phyloP scores from a whole-genome alignment of 768 basidiomycete genomes.

The Boletales sp. region DNA sequence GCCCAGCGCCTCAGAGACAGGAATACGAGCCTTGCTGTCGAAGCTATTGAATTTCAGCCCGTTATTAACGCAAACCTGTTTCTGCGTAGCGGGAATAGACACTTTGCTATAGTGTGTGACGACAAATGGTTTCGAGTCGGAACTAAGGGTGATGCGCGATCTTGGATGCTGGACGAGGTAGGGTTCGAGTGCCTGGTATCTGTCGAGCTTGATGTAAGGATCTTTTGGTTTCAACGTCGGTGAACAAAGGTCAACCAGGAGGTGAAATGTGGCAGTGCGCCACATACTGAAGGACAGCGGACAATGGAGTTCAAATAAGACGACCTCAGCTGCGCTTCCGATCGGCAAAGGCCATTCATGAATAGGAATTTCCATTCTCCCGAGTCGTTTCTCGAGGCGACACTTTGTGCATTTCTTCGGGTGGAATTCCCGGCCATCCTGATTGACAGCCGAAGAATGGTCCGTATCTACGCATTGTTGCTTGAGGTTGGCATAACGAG shows the following conservation, averaged over 20 bases:
- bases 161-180: slow-evolving; percentile 15
- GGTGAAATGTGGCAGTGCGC: slow-evolving; percentile 38
- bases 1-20: slow-evolving; percentile 13
- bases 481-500: slow-evolving; percentile 16
- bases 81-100: slow-evolving; percentile 12
- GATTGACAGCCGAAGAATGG: background rate
- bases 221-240: background rate
- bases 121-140: slow-evolving; percentile 21
- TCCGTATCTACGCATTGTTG: slow-evolving; percentile 1
- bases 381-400: slow-evolving; percentile 13
- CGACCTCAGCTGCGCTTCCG: slow-evolving; percentile 18
- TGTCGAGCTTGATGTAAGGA: slow-evolving; percentile 13
- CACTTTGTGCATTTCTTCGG: slow-evolving; percentile 30
- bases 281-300: slow-evolving; percentile 41
- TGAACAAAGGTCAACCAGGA: slow-evolving; percentile 37
- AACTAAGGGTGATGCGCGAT: slow-evolving; percentile 21
- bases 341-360: slow-evolving; percentile 49
- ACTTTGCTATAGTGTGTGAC: slow-evolving; percentile 12
- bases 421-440: background rate
- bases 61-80: slow-evolving; percentile 31
- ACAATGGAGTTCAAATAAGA: slow-evolving; percentile 41
- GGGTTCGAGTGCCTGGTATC: slow-evolving; percentile 8
- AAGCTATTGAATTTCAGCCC: slow-evolving; percentile 31
- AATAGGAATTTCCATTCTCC: slow-evolving; percentile 28
- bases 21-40: slow-evolving; percentile 17